Base-by-base conservation (phyloP, 2,329 filamentous ascomycete genomes). In the Fusarium sp. region DNA sequence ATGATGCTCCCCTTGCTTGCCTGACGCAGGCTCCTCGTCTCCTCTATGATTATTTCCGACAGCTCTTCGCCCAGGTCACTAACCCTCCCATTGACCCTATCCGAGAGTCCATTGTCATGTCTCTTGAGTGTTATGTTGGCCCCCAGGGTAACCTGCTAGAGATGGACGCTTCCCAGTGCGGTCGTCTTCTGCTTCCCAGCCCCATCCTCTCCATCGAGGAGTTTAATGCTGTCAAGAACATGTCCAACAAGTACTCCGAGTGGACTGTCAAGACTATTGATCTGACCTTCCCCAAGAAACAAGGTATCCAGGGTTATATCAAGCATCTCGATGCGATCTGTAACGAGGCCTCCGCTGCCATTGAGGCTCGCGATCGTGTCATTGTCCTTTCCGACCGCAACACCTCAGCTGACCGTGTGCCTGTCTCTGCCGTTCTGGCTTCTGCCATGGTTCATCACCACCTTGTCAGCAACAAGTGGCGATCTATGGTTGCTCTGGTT, bases 11-110 rank as follows among this genome's bases (percentile, higher is more conserved):
- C 45, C 86, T 98, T 71, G 95, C 95, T 57, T 97, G 94, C 81
- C 86, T 98, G 79, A 93, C 95, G n/a, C 89, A 93, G 73, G 93
- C 95, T 70, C 94, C 95, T 74, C 93, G 95, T 75, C 86, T 97
- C 58, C 88, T 98, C 23, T 97, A 93, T 81, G 95, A 98, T 82
- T 98, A 98, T 84, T 98, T 98, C 91, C 91, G 95, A 70, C 93
- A 98, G 85, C 91, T 98, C 45, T 98, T 98, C 81, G 95, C 95
- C 13, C 95, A 98, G 84, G 95, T 98, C 80, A 98, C 95, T 69
- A 98, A 98, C 82, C 95, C 95, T 74, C 95, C 95, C 17, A 98
- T 98, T 78, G 95, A 98, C 79, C 95, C 95, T 35, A 98, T 98
- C 76, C 89, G 95, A 82, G 95, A 98, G 86, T 95, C 95, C 32